Evolutionary conservation across 176 grass and related monocot species (phyloP), one percentile per base, ranked within the genome.

Genomic region (Eleusine coracana): DNA sequence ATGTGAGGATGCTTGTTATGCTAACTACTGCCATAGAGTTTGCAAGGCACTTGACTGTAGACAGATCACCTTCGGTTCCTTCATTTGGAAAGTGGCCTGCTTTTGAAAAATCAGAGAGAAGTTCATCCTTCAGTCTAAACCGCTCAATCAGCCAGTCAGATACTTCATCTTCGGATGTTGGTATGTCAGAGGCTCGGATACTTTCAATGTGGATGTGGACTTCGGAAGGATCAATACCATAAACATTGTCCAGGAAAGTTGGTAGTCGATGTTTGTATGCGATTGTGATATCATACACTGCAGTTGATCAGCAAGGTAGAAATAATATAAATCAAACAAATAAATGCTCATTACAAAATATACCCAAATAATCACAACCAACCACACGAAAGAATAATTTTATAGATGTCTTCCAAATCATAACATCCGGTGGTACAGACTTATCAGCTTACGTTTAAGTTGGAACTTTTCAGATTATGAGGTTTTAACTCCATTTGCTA

Each of bases 281-380:
- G 0, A 98, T 96, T 13, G 93, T 93, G 69, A 93, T 79, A 81
- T 96, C 91, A 46, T 87, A 98, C 14, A 98, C 93, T 98, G 87
- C 80, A 89, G 56, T 80, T 60, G 74, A 77, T 75, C 63, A 82
- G 29, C 46, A 73, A 54, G 7, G 4, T 21, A 41, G 5, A 56
- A 21, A 70, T 85, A 29, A 88, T 25, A 34, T 14, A 6, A 48
- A 25, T 13, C 5, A 74, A 84, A 66, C 67, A 4, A 31, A 5
- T 1, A 74, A 82, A 52, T 70, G 6, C 7, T 56, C 16, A 31
- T 13, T 80, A n/a, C 10, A 78, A 84, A 62, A 34, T 37, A n/a
- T 46, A 55, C 41, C 34, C 17, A 60, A 67, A 5, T 63, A 49
- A 69, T 37, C 41, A 36, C 21, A 52, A 17, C 44, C 44, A 45